Evolutionary conservation across 2,329 filamentous ascomycete genomes (phyloP), one percentile per base, ranked within the genome.

Genomic region (Neonectria hederae): DNA sequence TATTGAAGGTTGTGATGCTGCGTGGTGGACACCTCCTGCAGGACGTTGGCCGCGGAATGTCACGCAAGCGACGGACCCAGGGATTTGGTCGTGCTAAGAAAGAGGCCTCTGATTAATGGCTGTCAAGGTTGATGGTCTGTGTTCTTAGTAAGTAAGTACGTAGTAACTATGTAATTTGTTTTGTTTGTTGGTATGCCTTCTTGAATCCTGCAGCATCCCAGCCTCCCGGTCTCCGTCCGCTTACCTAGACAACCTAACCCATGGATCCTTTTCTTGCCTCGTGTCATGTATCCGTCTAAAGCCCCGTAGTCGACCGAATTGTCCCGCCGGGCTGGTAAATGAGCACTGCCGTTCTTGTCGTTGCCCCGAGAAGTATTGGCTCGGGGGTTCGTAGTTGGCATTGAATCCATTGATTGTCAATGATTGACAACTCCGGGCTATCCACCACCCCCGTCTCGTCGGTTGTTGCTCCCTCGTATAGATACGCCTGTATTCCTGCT

Each of bases 271-370:
- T 11, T 58, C 13, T 21, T 52, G 35, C 55, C 32, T 49, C 54
- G 22, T 63, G 60, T 48, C 54, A 58, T 40, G 32, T 19, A 22
- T 40, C 49, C 42, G 8, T 54, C 24, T 24, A 35, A 32, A 42
- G 60, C 51, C 60, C 60, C 54, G 43, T 63, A 46, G 19, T 5
- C 42, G 48, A 59, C 60, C 60, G 58, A 59, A 54, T 43, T 28
- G 49, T 63, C 30, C 54, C 60, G 32, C 42, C 21, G 42, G 19
- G 24, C 42, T 54, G 60, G 48, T 63, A 63, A 63, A 63, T 59
- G 54, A 58, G 60, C 17, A 32, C 24, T 63, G 11, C 60, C 60
- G 13, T 63, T 63, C 60, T 59, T 17, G 60, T 59, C 55, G 24
- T 54, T 35, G 46, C 28, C 46, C 60, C 60, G 60, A 54, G 42